Evolutionary conservation across 2,329 filamentous ascomycete genomes (phyloP).

Genomic region (Mycogone perniciosa): DNA sequence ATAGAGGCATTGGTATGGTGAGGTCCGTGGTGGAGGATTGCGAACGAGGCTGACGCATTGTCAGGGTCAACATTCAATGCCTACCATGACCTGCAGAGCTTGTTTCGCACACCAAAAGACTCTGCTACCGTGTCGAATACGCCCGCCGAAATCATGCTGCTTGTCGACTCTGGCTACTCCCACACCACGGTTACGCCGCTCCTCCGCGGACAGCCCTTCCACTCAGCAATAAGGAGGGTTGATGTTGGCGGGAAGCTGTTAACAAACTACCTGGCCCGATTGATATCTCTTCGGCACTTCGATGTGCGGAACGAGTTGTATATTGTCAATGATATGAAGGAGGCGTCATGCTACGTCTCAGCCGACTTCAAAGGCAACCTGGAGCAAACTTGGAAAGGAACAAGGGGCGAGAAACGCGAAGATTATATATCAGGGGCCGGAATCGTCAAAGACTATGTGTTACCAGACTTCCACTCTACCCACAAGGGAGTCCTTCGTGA

Average conservation of each 20-base stretch:
- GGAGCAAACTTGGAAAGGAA: constrained; percentile 77
- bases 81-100: constrained; percentile 67
- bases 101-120: constrained; percentile 57
- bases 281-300: constrained; percentile 85
- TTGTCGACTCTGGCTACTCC: constrained; percentile 89
- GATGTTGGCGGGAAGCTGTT: constrained; percentile 90
- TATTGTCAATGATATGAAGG: constrained; percentile 94
- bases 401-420: constrained; percentile 50
- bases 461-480: constrained; percentile 67
- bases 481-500: constrained; percentile 65
- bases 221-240: constrained; percentile 74
- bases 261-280: constrained; percentile 85
- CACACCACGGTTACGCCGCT: constrained; percentile 87
- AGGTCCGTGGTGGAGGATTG: neutral
- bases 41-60: neutral
- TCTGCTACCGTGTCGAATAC: constrained; percentile 33
- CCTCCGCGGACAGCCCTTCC: constrained; percentile 71
- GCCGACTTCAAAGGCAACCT: constrained; percentile 70
- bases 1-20: constrained; percentile 60
- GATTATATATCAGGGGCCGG: constrained; percentile 45
- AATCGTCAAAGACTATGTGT: constrained; percentile 82
- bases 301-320: constrained; percentile 93
- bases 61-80: constrained; percentile 69
- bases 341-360: constrained; percentile 77
- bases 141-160: constrained; percentile 74